phyloP scores from a whole-genome alignment of 352 stramenopile species.

The Phytopythium vexans region DNA sequence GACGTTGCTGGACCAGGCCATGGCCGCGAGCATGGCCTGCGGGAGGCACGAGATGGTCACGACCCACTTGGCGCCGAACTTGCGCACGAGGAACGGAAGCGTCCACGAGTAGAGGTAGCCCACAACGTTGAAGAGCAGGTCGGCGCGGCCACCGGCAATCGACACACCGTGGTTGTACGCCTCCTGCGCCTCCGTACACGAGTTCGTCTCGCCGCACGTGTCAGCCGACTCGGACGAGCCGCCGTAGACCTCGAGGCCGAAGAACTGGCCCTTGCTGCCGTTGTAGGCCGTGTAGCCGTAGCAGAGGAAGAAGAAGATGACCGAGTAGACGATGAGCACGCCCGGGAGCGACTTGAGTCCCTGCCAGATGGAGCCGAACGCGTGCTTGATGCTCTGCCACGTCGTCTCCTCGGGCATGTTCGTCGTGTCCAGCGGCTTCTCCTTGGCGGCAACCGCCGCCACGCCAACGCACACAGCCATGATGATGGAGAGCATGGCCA shows the following conservation, averaged over 20 bases:
- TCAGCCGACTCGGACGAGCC: constrained; percentile 31
- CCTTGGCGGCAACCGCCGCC: constrained; percentile 28
- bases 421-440: constrained; percentile 20
- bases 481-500: constrained; percentile 44
- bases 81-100: constrained; percentile 32
- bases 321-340: constrained; percentile 20
- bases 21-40: constrained; percentile 36
- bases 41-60: constrained; percentile 31
- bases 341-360: constrained; percentile 21
- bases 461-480: constrained; percentile 28
- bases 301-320: constrained; percentile 42
- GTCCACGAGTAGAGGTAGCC: constrained; percentile 44
- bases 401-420: background rate
- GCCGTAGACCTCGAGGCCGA: constrained; percentile 44
- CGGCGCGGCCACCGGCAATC: constrained; percentile 35
- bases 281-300: constrained; percentile 60
- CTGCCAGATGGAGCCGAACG: constrained; percentile 24
- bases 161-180: constrained; percentile 39
- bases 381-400: constrained; percentile 5
- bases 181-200: constrained; percentile 34
- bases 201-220: constrained; percentile 17
- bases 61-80: constrained; percentile 29
- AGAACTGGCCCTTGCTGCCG: constrained; percentile 61
- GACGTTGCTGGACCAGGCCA: constrained; percentile 37
- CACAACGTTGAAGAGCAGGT: constrained; percentile 38